Percentiles rank a stretch among this genome's conserved stretches.
phyloP scores from a whole-genome alignment of 176 grass and related monocot species.

The Aechmea fasciata region DNA sequence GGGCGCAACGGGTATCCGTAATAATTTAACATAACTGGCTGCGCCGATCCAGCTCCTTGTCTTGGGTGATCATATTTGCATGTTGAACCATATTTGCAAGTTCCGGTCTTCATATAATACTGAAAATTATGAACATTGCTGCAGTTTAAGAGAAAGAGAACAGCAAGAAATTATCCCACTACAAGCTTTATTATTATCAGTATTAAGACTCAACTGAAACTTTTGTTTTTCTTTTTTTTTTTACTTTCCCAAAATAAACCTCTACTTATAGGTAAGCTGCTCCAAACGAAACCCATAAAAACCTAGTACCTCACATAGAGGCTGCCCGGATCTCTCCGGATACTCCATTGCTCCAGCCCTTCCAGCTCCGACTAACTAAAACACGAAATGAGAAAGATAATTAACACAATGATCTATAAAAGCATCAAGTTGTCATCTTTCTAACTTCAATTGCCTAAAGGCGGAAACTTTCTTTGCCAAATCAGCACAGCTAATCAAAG shows the following conservation, averaged over 20 bases:
- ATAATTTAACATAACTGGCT: constrained; percentile 47
- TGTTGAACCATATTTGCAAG: constrained; percentile 69
- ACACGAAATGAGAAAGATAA: background rate
- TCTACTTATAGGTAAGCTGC: too few relatives aligned
- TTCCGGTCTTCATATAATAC: constrained; percentile 86
- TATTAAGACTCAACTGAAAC: too few relatives aligned
- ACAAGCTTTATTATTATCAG: background rate
- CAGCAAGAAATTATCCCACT: background rate
- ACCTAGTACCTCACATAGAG: constrained; percentile 57
- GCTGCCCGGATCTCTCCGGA: constrained; percentile 56
- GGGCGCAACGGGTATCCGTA: constrained; percentile 57
- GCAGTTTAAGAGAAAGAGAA: background rate
- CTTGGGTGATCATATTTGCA: constrained; percentile 92
- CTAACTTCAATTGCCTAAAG: background rate
- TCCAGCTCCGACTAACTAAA: background rate
- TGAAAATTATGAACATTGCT: constrained; percentile 24
- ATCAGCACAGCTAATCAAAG: background rate
- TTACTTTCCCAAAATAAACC: background rate
- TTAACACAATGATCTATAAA: background rate
- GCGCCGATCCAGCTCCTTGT: constrained; percentile 33
- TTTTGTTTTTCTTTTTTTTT: too few relatives aligned
- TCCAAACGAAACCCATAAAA: background rate
- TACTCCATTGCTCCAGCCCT: constrained; percentile 28
- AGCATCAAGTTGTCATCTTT: background rate
- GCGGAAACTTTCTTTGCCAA: background rate